Base-by-base conservation (phyloP, 1,284 basidiomycete genomes). In the Tausonia pullulans region DNA sequence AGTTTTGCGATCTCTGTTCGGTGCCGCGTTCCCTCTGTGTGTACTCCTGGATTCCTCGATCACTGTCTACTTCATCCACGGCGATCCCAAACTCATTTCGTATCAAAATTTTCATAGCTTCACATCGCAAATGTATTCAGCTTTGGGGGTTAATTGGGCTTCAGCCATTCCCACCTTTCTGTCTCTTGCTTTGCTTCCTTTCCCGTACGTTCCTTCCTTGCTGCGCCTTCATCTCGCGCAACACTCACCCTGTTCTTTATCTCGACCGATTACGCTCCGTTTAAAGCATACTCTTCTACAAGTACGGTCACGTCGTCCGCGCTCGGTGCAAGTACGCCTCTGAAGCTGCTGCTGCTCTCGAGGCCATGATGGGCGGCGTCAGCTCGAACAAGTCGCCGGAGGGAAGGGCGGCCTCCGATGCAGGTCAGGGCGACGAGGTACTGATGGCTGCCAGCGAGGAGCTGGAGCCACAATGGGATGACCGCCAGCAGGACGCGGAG, bases 81-180 rank as follows among this genome's bases (percentile, higher is more conserved):
- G 27, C 27, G 27, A 27, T 27, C 27, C 27, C 27, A 27, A 27
- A 27, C 27, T 27, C 27, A 27, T 27, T 27, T 27, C 27, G 27
- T 27, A 27, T 27, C 27, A 27, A 27, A 27, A 27, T 27, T 27
- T 2, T 27, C 27, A 27, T 27, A 27, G 27, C 27, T 27, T 27
- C 27, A 27, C 27, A 27, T 27, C 27, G 27, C 27, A 27, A 27
- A 27, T 27, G 79, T 86, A 84, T 72, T 71, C 73, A 6, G 75
- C 74, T 4, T 78, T 87, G 11, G 85, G 85, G 10, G 81, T 84
- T 58, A 76, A 83, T 67, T 86, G 85, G 84, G 85, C 82, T 3
- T 80, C 82, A 72, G 82, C 80, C 59, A 75, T 87, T 10, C 85
- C 87, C 69, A 85, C 80, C 6, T 81, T 82, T 87, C 62, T 77